Evolutionary conservation across 2,329 filamentous ascomycete genomes (phyloP).

Genomic region (Fusarium buxicola): DNA sequence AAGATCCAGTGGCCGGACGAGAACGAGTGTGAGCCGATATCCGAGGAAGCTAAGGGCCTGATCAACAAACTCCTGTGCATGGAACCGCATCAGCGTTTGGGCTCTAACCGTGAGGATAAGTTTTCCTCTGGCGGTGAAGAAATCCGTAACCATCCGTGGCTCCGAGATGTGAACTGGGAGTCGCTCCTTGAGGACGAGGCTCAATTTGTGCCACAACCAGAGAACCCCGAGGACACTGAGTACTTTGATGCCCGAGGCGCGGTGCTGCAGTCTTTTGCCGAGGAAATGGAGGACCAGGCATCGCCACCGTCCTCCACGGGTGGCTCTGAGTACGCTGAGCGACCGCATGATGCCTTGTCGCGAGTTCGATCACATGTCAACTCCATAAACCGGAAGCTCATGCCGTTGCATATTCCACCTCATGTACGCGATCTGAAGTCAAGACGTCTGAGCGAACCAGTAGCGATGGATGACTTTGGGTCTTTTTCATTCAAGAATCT

Average conservation of each 20-base stretch:
- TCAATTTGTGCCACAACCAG: constrained; percentile 90
- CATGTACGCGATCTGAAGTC: constrained; percentile 93
- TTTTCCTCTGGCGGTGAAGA: constrained; percentile 88
- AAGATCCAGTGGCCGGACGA: constrained; percentile 94
- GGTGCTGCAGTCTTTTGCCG: constrained; percentile 89
- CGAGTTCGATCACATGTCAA: constrained; percentile 89
- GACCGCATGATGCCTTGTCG: constrained; percentile 94
- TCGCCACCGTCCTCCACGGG: constrained; percentile 78
- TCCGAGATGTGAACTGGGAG: constrained; percentile 88
- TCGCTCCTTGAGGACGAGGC: constrained; percentile 93
- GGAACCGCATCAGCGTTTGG: constrained; percentile 83
- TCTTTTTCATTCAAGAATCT: constrained; percentile 98
- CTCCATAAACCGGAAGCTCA: constrained; percentile 86
- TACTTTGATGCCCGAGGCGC: constrained; percentile 96
- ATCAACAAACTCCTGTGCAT: constrained; percentile 93
- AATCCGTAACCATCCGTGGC: constrained; percentile 91
- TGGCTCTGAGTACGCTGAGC: constrained; percentile 82
- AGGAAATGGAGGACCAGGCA: constrained; percentile 91
- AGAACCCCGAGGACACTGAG: constrained; percentile 97
- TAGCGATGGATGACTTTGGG: constrained; percentile 91
- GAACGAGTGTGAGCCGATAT: constrained; percentile 77
- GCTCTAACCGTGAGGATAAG: constrained; percentile 86
- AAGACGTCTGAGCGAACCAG: constrained; percentile 89
- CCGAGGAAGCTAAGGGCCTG: constrained; percentile 89
- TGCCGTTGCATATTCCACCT: constrained; percentile 95